phyloP scores from a whole-genome alignment of 768 basidiomycete genomes.

The Dioszegia hungarica region DNA sequence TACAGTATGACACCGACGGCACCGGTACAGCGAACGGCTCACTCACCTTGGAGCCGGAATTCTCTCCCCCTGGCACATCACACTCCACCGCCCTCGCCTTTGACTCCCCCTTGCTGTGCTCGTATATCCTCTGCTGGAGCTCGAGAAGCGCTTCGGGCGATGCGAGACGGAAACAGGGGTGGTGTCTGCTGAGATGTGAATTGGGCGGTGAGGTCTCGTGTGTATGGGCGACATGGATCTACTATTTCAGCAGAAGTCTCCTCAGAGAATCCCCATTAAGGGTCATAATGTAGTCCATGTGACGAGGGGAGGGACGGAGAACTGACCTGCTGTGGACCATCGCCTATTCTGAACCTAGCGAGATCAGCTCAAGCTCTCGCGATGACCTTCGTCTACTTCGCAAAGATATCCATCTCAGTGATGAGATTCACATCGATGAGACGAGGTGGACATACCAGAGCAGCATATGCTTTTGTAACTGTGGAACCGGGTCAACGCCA shows the following conservation, averaged over 20 bases:
- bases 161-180: conserved; percentile 38
- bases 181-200: conserved; percentile 21
- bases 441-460: conserved; percentile 27
- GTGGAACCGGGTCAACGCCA: conserved; percentile 36
- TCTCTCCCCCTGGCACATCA: conserved; percentile 39
- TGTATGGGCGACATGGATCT: conserved; percentile 38
- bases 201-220: conserved; percentile 3
- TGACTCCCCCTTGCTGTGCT: conserved; percentile 22
- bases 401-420: no score
- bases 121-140: conserved; percentile 39
- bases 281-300: no score
- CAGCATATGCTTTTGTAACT: conserved; percentile 28
- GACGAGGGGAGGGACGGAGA: no score
- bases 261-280: no score
- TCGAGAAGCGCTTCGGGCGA: conserved; percentile 24
- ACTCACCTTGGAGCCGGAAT: conserved; percentile 32
- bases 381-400: no score
- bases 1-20: no score
- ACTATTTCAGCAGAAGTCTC: not conserved
- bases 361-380: not conserved
- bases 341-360: conserved; percentile 34
- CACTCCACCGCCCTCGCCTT: conserved; percentile 26
- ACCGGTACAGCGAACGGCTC: not conserved
- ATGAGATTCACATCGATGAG: no score
- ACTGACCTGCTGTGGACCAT: conserved; percentile 38